Base-by-base conservation (phyloP, 208 protist species). In the Crithidia bombi region DNA sequence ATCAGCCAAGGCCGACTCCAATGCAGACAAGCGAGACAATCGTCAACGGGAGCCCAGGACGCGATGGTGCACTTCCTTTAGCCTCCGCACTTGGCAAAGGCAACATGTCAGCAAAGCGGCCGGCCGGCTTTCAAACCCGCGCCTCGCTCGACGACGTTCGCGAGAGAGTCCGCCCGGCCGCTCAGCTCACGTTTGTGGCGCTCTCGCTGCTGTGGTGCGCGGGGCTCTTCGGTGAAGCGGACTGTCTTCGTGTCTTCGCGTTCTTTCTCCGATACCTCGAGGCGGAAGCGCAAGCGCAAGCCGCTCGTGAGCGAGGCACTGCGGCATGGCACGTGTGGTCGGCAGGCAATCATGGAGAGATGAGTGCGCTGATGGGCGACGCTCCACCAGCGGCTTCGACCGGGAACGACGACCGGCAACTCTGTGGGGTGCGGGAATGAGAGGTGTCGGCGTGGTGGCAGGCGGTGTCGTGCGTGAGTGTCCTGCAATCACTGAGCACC, bases 381-480 rank as follows among this genome's bases (percentile, higher is more conserved):
- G n/a, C n/a, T n/a, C n/a, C n/a, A n/a, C n/a, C n/a, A n/a, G n/a
- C n/a, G n/a, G n/a, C n/a, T n/a, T n/a, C n/a, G n/a, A n/a, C n/a
- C n/a, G n/a, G n/a, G n/a, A n/a, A n/a, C n/a, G n/a, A n/a, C n/a
- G n/a, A n/a, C n/a, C n/a, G n/a, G n/a, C n/a, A n/a, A n/a, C n/a
- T n/a, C 30, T 46, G 36, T 19, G 65, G 65, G 2, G 36, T 69
- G 23, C 11, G 17, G 6, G 30, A 6, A 1, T 39, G 33, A 3
- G 46, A 73, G 38, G 57, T 73, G 56, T 44, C 44, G 46, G 57
- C 32, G 47, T 73, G 67, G 55, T 73, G 67, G 67, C 55, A 73
- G 36, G 67, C 67, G 5, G 32, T 73, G 19, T 65, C 56, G 26
- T 65, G 67, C 38, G 43, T 73, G 28, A 65, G 46, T 3, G 52